These are phyloP conservation scores for Starmera dryadoides DNA, from an alignment of 805 yeast species.

Conservation along the genomic window DNA sequence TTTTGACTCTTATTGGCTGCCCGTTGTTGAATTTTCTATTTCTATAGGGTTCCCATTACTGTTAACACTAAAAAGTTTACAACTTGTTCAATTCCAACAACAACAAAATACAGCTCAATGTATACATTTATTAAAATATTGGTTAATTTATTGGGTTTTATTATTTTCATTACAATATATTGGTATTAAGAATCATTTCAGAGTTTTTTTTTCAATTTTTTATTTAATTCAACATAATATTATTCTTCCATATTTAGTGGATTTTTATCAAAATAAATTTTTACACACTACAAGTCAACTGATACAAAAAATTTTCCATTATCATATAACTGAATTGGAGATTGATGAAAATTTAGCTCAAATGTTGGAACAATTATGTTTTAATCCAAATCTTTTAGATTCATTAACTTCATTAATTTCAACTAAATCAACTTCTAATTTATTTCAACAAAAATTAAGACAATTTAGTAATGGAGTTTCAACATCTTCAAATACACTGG, in stretches of 20 bases:
- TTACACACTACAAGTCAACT: not conserved
- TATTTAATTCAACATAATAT: not conserved
- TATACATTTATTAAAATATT: no score
- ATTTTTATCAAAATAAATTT: no score
- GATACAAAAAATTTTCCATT: no score
- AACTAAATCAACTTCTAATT: not conserved
- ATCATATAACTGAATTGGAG: not conserved
- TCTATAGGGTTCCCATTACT: not conserved
- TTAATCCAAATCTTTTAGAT: not conserved
- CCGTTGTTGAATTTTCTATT: not conserved
- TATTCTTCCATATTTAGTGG: not conserved
- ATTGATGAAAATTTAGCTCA: not conserved
- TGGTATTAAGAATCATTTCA: not conserved
- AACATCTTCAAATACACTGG: not conserved
- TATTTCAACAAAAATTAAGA: no score
- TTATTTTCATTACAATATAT: not conserved
- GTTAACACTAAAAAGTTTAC: not conserved
- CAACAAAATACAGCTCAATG: not conserved
- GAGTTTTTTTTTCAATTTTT: not conserved
- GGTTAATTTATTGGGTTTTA: not conserved
- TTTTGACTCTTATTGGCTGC: not conserved
- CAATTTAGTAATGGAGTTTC: no score
- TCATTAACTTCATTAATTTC: no score
- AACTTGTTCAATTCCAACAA: not conserved
- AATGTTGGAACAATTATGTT: not conserved